phyloP scores from a whole-genome alignment of 768 basidiomycete species.

The Boletus barrowsii region DNA sequence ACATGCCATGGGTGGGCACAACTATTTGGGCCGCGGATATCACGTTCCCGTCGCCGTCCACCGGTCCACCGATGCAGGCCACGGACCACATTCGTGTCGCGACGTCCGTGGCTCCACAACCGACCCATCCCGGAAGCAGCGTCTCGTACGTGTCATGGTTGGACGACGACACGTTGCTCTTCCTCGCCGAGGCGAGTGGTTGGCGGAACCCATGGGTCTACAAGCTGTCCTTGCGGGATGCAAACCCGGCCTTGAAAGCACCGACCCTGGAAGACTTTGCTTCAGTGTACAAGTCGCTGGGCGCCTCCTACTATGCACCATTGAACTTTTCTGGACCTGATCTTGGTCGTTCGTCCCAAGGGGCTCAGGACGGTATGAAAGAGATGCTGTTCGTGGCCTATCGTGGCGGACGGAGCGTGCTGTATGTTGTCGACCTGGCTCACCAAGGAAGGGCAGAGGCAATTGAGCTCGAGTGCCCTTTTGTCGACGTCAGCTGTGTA shows the following conservation, averaged over 20 bases:
- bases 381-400: slow-evolving; percentile 2
- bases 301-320: slow-evolving; percentile 1
- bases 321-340: not conserved
- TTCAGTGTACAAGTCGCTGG: slow-evolving; percentile 1
- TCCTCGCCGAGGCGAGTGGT: slow-evolving; percentile 3
- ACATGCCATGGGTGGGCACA: slow-evolving; percentile 4
- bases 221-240: not conserved
- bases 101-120: not conserved
- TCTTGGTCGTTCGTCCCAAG: too few relatives aligned
- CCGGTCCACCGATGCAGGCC: not conserved
- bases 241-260: not conserved
- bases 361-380: not conserved
- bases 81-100: not conserved
- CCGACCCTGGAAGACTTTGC: slow-evolving; percentile 2
- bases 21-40: not conserved
- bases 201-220: slow-evolving; percentile 6
- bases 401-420: not conserved
- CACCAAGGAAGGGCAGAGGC: not conserved
- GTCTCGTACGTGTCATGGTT: slow-evolving; percentile 5
- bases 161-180: not conserved
- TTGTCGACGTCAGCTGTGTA: slow-evolving; percentile 4
- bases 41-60: not conserved
- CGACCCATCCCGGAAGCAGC: not conserved
- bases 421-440: slow-evolving; percentile 1
- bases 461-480: not conserved